A percentile compares a stretch with the other conserved stretches of the same genome.
Evolutionary conservation across 108 stramenopile genomes (phyloP).

Genomic region (Cyclotella cryptica): DNA sequence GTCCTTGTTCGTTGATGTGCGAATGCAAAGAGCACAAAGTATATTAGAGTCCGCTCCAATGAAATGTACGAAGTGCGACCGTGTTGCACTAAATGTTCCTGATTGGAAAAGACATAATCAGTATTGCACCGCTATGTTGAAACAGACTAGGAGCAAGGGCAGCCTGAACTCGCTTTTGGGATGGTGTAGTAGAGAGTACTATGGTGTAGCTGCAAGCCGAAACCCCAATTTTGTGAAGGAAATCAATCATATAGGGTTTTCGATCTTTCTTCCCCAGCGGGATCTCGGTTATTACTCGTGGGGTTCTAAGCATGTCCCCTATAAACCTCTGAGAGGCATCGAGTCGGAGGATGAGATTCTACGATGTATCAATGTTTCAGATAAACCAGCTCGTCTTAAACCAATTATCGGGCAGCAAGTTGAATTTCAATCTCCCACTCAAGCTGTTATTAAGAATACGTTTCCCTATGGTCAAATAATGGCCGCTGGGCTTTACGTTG

Average conservation of each 20-base stretch:
- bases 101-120: slow-evolving; percentile 43
- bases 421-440: not conserved
- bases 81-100: slow-evolving; percentile 24
- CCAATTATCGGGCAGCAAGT: not conserved
- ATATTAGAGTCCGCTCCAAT: slow-evolving; percentile 7
- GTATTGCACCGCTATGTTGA: not conserved
- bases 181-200: slow-evolving; percentile 23
- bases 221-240: not conserved
- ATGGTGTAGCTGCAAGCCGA: not conserved
- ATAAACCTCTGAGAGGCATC: slow-evolving; percentile 33
- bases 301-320: slow-evolving; percentile 11
- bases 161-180: slow-evolving; percentile 29
- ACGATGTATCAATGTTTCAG: slow-evolving; percentile 18
- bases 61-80: slow-evolving; percentile 17
- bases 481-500: slow-evolving; percentile 12
- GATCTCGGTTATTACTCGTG: slow-evolving; percentile 47
- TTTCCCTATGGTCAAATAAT: slow-evolving; percentile 20
- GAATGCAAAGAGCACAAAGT: slow-evolving; percentile 23
- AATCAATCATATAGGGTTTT: not conserved
- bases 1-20: slow-evolving; percentile 3
- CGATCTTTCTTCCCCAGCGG: slow-evolving; percentile 30
- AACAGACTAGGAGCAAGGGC: not conserved
- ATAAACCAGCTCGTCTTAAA: slow-evolving; percentile 34
- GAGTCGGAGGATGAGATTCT: slow-evolving; percentile 27
- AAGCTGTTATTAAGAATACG: slow-evolving; percentile 2